Evolutionary conservation across 306 rosid species (phyloP).

Genomic region (Vicia villosa): DNA sequence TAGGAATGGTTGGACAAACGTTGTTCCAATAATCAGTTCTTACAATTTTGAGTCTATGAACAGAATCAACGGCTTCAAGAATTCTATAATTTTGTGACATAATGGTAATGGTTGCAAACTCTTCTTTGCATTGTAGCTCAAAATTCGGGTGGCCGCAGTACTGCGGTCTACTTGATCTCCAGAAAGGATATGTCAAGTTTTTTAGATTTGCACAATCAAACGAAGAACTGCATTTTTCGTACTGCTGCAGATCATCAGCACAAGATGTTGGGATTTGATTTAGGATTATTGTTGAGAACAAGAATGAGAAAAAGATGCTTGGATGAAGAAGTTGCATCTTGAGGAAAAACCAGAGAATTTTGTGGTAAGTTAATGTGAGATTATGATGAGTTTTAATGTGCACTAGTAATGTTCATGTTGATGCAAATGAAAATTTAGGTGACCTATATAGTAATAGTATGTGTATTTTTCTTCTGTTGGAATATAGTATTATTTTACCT

Average conservation of each 20-base stretch:
- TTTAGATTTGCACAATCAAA: slow-evolving; percentile 36
- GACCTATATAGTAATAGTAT: slow-evolving; percentile 21
- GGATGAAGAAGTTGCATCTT: slow-evolving; percentile 41
- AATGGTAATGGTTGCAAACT: slow-evolving; percentile 34
- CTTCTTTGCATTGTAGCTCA: slow-evolving; percentile 43
- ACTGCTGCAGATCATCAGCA: slow-evolving; percentile 26
- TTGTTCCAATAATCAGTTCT: slow-evolving; percentile 49
- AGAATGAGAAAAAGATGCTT: background rate
- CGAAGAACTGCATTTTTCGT: slow-evolving; percentile 37
- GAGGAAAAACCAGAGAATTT: background rate
- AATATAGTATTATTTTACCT: slow-evolving; percentile 22
- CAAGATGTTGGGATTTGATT: slow-evolving; percentile 32
- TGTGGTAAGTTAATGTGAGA: background rate
- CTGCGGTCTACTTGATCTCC: slow-evolving; percentile 46
- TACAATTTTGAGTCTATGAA: slow-evolving; percentile 37
- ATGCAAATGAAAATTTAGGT: slow-evolving; percentile 35
- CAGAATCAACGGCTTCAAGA: slow-evolving; percentile 29
- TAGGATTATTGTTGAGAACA: slow-evolving; percentile 36
- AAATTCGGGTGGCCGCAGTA: slow-evolving; percentile 62
- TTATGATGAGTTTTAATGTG: slow-evolving; percentile 21
- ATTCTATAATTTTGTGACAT: slow-evolving; percentile 31
- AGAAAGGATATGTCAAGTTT: slow-evolving; percentile 53
- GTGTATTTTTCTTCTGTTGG: background rate
- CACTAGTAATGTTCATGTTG: background rate
- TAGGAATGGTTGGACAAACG: slow-evolving; percentile 36